phyloP scores from a whole-genome alignment of 2,329 filamentous ascomycete species.

The Epichloe brachyelytri region DNA sequence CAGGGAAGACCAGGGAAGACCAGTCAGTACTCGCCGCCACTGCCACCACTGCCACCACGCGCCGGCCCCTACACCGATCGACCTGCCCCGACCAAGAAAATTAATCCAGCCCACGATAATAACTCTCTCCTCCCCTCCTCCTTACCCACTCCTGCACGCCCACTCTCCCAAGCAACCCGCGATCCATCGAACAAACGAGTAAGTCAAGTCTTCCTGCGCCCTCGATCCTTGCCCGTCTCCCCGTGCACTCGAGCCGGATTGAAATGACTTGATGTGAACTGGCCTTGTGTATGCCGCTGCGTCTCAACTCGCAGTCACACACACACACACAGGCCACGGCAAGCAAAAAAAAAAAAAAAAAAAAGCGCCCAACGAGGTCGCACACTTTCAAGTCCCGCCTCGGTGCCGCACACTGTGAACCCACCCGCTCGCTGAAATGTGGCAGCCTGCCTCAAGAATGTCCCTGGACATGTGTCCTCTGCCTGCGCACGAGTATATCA shows the following conservation, averaged over 20 bases:
- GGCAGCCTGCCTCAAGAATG: conserved; percentile 1
- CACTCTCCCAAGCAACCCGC: conserved; percentile 4
- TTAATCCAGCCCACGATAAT: conserved; percentile 4
- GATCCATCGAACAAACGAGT: conserved; percentile 9
- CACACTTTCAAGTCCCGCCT: neutral
- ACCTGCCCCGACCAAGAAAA: conserved; percentile 6
- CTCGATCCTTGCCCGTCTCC: neutral
- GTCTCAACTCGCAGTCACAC: neutral
- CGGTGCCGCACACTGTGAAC: conserved; percentile 2
- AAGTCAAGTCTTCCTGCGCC: conserved; percentile 4
- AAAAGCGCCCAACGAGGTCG: neutral
- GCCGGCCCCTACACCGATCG: neutral
- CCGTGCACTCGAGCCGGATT: neutral
- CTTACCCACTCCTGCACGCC: conserved; percentile 6
- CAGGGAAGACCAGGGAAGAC: too few species aligned
- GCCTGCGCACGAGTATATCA: conserved; percentile 8
- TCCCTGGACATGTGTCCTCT: conserved; percentile 15
- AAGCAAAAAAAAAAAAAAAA: neutral
- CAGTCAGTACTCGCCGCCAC: neutral
- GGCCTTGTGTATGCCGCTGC: neutral
- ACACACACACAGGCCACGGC: neutral
- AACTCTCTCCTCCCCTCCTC: conserved; percentile 4
- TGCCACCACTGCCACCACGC: neutral
- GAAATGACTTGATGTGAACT: neutral
- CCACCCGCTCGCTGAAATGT: conserved; percentile 9